Evolutionary conservation across 345 rosid species (phyloP), one percentile per base, ranked within the genome.

Genomic region (Schrenkiella parvula): DNA sequence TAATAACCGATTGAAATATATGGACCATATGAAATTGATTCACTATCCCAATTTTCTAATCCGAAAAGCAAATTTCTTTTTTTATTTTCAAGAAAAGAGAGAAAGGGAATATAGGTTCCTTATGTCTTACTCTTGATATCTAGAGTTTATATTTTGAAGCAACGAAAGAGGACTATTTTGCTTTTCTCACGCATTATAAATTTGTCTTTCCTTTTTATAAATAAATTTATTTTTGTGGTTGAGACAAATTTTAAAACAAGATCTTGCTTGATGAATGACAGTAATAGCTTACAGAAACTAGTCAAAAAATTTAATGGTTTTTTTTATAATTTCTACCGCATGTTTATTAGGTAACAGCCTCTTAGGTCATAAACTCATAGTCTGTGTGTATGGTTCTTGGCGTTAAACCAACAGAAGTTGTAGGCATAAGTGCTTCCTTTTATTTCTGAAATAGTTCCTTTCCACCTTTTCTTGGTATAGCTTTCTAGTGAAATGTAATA

Each of bases 91-190:
- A 42, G 21, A 42, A 62, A 75, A 28, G 28, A 26, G 79, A 58
- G 66, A 34, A 25, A 56, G 9, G 42, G 42, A 62, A 75, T 69
- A 75, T 68, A 44, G 69, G 74, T 75, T 68, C 47, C 79, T 62
- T 69, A 62, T 62, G 70, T 62, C 60, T 61, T 69, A 76, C 79
- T 69, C 79, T 62, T 69, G 51, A 43, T 76, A 69, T 69, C 74
- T 76, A 53, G 37, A 62, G 69, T 39, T 75, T 54, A 69, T 44
- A 69, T 53, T 63, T 69, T 69, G 58, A 76, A 76, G 70, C 79
- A 76, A 69, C 70, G 15, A 76, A 62, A 62, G 58, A 52, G 51
- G 46, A 52, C 70, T 19, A 69, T 54, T 62, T 53, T 62, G 64
- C 75, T 41, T 69, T 75, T 75, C 64, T 68, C 56, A 60, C 56